Percentiles rank a stretch among this genome's conserved stretches.
These are phyloP conservation scores for Aurifilum marmelostoma DNA, from an alignment of 2,329 filamentous ascomycete species.

Conservation along the genomic window DNA sequence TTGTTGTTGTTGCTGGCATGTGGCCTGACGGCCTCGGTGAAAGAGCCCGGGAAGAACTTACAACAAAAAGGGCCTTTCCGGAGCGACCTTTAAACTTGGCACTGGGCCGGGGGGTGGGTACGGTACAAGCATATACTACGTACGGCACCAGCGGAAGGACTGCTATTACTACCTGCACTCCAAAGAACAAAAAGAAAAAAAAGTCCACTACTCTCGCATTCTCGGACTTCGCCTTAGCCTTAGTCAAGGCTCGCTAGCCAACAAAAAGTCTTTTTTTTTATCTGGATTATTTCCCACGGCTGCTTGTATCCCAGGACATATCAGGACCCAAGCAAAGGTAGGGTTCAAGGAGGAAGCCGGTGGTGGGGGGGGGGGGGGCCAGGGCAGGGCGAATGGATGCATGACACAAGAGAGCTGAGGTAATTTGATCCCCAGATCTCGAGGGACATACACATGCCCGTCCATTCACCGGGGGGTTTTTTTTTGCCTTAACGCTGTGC, in stretches of 20 bases:
- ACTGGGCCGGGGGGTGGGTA: background rate
- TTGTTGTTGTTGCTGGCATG: background rate
- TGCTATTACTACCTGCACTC: too few relatives aligned
- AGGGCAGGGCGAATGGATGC: background rate
- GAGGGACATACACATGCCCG: background rate
- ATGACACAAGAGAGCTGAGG: background rate
- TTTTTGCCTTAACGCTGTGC: background rate
- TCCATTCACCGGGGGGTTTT: background rate
- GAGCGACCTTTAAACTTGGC: background rate
- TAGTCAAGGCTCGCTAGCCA: too few relatives aligned
- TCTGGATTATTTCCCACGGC: background rate
- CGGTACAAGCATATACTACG: too few relatives aligned
- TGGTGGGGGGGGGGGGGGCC: too few relatives aligned
- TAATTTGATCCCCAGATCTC: conserved; percentile 13
- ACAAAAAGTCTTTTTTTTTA: too few relatives aligned
- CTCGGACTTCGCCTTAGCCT: too few relatives aligned
- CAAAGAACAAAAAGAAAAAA: too few relatives aligned
- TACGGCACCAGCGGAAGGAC: background rate
- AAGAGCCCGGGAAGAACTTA: background rate
- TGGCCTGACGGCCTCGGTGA: conserved; percentile 4
- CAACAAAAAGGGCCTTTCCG: background rate
- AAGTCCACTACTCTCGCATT: too few relatives aligned
- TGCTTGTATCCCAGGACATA: background rate
- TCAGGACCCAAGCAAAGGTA: background rate
- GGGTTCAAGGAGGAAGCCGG: background rate